phyloP scores from a whole-genome alignment of 306 rosid genomes.

The Quercus agrifolia region DNA sequence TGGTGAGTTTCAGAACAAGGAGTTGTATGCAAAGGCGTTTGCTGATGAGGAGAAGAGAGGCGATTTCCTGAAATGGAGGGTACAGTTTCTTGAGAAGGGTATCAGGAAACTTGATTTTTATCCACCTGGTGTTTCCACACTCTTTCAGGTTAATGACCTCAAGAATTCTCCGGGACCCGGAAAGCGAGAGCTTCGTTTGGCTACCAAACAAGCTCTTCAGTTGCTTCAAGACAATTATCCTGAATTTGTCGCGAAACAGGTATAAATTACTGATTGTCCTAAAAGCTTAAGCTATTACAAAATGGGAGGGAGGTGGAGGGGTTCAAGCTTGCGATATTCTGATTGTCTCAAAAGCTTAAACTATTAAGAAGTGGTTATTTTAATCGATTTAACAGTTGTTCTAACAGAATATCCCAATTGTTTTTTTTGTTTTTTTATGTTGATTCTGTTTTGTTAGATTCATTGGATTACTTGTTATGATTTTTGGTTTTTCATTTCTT shows the following conservation, averaged over 20 bases:
- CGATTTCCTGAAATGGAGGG: conserved; percentile 74
- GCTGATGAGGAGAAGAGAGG: conserved; percentile 49
- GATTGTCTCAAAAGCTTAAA: too few species aligned
- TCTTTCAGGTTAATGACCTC: conserved; percentile 83
- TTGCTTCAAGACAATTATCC: conserved; percentile 95
- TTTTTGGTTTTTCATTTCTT: not conserved
- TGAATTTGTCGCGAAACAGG: conserved; percentile 93
- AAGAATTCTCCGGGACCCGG: conserved; percentile 83
- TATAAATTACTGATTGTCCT: not conserved
- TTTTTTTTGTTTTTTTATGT: not conserved
- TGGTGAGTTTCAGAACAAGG: conserved; percentile 92
- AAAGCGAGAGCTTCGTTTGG: conserved; percentile 67
- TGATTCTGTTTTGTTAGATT: not conserved
- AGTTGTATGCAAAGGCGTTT: conserved; percentile 63
- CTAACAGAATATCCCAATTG: not conserved
- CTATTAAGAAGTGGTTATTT: too few species aligned
- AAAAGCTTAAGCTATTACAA: too few species aligned
- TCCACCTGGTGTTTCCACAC: conserved; percentile 62
- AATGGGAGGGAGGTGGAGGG: too few species aligned
- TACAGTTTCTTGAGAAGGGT: conserved; percentile 81
- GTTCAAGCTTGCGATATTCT: too few species aligned
- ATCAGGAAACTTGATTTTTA: conserved; percentile 72
- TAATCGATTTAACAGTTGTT: too few species aligned
- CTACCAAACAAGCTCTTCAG: conserved; percentile 82
- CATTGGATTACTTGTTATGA: not conserved